These are phyloP conservation scores for Primulina huaijiensis DNA, from an alignment of 257 asterid species.

Conservation along the genomic window DNA sequence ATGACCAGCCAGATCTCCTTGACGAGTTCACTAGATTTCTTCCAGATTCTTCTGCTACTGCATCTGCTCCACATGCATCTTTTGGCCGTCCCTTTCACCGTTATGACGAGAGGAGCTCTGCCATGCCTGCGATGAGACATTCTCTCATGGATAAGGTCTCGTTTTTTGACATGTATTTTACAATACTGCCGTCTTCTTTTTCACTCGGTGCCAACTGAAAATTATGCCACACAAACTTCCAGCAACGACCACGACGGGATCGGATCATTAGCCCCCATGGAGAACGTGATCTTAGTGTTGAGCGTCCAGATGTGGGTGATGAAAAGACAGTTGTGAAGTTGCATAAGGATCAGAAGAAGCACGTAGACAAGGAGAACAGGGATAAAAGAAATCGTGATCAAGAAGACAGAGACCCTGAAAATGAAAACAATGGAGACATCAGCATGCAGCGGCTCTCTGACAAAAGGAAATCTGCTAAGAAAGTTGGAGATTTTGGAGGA, in stretches of 20 bases:
- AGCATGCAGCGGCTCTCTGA: constrained; percentile 63
- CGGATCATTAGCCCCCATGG: constrained; percentile 56
- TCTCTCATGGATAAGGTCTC: constrained; percentile 73
- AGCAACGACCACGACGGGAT: constrained; percentile 73
- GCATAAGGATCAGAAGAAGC: constrained; percentile 86
- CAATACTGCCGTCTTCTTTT: constrained; percentile 11
- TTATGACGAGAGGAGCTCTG: constrained; percentile 81
- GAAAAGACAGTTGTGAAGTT: constrained; percentile 64
- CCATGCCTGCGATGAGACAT: constrained; percentile 55
- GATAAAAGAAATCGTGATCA: constrained; percentile 72
- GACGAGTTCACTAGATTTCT: constrained; percentile 70
- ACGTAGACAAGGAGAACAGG: constrained; percentile 65
- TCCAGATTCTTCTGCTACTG: constrained; percentile 66
- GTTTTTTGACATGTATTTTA: constrained; percentile 17
- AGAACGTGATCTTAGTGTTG: constrained; percentile 78
- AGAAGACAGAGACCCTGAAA: constrained; percentile 66
- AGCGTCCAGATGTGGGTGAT: constrained; percentile 75
- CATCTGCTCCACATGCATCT: constrained; percentile 48
- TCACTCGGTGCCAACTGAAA: constrained; percentile 18
- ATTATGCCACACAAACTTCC: constrained; percentile 20
- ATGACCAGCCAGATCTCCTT: constrained; percentile 66
- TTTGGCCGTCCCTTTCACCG: constrained; percentile 60
- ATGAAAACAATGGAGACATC: constrained; percentile 64
- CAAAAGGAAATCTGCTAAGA: constrained; percentile 65
- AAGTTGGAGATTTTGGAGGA: constrained; percentile 72